Base-by-base conservation (phyloP, 2,329 filamentous ascomycete species). In the Alternaria hordeiaustralica region DNA sequence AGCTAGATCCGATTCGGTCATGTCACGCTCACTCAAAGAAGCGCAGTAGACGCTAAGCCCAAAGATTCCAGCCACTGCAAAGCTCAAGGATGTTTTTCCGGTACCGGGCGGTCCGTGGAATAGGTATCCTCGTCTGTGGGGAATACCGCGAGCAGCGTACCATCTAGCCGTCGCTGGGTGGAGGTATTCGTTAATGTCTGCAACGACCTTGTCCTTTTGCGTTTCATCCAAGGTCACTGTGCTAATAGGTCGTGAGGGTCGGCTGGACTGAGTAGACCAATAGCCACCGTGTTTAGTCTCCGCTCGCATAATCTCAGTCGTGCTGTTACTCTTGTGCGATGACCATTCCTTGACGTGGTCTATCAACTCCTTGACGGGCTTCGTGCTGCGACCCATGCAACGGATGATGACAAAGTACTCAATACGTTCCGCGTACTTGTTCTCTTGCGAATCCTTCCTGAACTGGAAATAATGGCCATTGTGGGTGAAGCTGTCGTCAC, bases 111-210 rank as follows among this genome's bases (percentile, higher is more conserved):
- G 92, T 0, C 93, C 93, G 67, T 94, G 85, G 15, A 97, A 88
- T 0, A 97, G 86, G 73, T 96, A 97, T 0, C 93, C 94, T 5
- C 93, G 86, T 13, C 93, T 87, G 76, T 96, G 96, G 0, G 94
- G 93, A 28, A 97, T 95, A 1, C 93, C 93, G 7, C 93, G 87
- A 69, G 92, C 91, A 0, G 90, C 86, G 75, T 97, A 97, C 92
- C 93, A 97, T n/a, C 89, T 84, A 1, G 88, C 87, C 0, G 89
- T 92, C 1, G 84, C 82, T 0, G 92, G 91, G 58, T 93, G 88
- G 0, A 96, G 83, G 67, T 93, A 95, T 70, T 94, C 91, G 68
- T 92, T 92, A 72, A 95, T 90, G 71, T 96, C 92, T 25, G 82
- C 82, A 10, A 94, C 80, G 4, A 95, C 84, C 30, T 85, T 83